phyloP scores from a whole-genome alignment of 2,329 filamentous ascomycete species.

The Pseudocercospora crystallina region DNA sequence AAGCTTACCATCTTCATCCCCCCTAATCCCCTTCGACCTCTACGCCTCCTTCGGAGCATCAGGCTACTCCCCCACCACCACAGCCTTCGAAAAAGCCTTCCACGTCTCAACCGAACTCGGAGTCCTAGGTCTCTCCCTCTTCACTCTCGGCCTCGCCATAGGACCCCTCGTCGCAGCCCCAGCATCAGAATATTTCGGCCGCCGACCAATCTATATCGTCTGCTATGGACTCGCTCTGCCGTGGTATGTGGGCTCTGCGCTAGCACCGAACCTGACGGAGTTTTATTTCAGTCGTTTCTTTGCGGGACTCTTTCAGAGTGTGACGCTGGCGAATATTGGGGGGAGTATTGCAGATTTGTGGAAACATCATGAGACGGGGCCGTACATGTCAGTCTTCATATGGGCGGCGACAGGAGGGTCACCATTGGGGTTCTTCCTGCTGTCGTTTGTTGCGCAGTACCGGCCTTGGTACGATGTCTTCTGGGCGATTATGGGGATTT shows the following conservation, averaged over 20 bases:
- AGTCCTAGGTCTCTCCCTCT: slow-evolving; percentile 45
- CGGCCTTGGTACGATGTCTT: slow-evolving; percentile 16
- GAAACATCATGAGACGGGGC: slow-evolving; percentile 45
- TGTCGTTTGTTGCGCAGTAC: slow-evolving; percentile 34
- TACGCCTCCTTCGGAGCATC: slow-evolving; percentile 43
- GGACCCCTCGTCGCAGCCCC: slow-evolving; percentile 17
- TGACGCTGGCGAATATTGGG: slow-evolving; percentile 45
- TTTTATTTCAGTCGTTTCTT: slow-evolving; percentile 46
- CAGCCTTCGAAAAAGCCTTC: slow-evolving; percentile 45
- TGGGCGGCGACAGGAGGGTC: slow-evolving; percentile 44
- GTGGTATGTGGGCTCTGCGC: slow-evolving; percentile 44
- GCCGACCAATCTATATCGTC: slow-evolving; percentile 17
- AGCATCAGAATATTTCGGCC: slow-evolving; percentile 18
- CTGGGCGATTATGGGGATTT: slow-evolving; percentile 18
- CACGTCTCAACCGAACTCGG: slow-evolving; percentile 42
- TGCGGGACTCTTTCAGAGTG: slow-evolving; percentile 40
- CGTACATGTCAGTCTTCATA: slow-evolving; percentile 44
- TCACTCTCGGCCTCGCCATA: slow-evolving; percentile 47
- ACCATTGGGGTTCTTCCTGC: slow-evolving; percentile 44
- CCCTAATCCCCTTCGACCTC: slow-evolving; percentile 17
- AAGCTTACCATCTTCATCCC: slow-evolving; percentile 13
- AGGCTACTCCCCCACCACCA: slow-evolving; percentile 46
- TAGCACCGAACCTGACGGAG: slow-evolving; percentile 41
- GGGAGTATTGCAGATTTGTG: slow-evolving; percentile 46
- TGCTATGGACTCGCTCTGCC: slow-evolving; percentile 44